Evolutionary conservation across 73 alveolate species (phyloP).

Genomic region (Tetrahymena elliotti): DNA sequence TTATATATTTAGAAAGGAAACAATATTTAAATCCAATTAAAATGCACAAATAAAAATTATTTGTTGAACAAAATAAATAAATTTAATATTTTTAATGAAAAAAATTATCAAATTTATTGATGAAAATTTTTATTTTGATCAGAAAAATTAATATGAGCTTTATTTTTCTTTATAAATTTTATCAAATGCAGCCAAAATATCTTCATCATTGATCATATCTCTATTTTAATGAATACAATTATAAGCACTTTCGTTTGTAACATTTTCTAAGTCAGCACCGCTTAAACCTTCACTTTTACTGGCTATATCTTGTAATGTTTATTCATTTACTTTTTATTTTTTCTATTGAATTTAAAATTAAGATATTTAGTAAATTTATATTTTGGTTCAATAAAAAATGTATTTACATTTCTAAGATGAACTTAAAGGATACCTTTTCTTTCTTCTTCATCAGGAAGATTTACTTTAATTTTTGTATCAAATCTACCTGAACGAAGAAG

Average conservation of each 20-base stretch:
- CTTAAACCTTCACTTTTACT: slow-evolving; percentile 8
- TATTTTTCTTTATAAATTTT: slow-evolving; percentile 8
- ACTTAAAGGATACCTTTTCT: slow-evolving; percentile 59
- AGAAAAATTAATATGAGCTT: neutral
- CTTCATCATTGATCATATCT: slow-evolving; percentile 10
- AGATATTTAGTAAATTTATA: neutral
- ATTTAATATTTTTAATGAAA: too few relatives aligned
- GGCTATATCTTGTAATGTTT: neutral
- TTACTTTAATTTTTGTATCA: slow-evolving; percentile 72
- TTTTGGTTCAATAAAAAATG: neutral
- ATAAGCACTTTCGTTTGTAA: slow-evolving; percentile 40
- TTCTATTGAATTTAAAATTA: neutral
- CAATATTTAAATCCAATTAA: too few relatives aligned
- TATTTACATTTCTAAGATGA: slow-evolving; percentile 37
- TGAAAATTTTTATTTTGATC: too few relatives aligned
- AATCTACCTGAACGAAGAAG: slow-evolving; percentile 91
- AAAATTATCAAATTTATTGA: too few relatives aligned
- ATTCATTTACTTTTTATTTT: neutral
- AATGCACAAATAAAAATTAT: too few relatives aligned
- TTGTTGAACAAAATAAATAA: too few relatives aligned
- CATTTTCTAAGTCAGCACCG: slow-evolving; percentile 41
- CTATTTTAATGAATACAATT: neutral
- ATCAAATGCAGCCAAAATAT: slow-evolving; percentile 10
- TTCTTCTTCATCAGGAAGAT: slow-evolving; percentile 63
- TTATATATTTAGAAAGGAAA: too few relatives aligned